Conservation (phyloP, 1,139 yeast species). For the Magnusiomyces ingens region DNA sequence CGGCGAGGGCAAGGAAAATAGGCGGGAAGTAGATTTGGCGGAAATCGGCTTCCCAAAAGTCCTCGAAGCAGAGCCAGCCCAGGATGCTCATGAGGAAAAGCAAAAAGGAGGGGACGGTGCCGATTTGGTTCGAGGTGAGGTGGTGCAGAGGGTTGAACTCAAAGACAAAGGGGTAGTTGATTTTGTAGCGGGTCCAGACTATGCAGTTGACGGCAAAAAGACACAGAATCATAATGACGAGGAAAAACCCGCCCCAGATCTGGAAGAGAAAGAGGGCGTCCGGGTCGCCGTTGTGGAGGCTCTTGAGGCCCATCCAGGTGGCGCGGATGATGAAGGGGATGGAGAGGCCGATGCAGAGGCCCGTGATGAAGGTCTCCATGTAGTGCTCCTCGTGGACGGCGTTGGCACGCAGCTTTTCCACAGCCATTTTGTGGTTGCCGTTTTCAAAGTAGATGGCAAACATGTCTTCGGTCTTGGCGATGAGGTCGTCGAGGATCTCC, state of each 20-base stretch:
- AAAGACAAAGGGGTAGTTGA: conserved; percentile 87
- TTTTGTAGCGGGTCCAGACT: conserved; percentile 66
- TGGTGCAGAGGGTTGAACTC: conserved; percentile 73
- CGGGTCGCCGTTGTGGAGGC: conserved; percentile 18
- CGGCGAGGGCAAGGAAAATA: conserved; percentile 53
- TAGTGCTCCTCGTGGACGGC: conserved; percentile 35
- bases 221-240: conserved; percentile 51
- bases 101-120: conserved; percentile 55
- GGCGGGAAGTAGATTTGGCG: conserved; percentile 79
- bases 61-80: conserved; percentile 68
- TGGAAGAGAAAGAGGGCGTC: conserved; percentile 53
- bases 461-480: conserved; percentile 57
- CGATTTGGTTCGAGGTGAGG: conserved; percentile 58
- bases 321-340: conserved; percentile 55
- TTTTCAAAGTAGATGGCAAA: conserved; percentile 62
- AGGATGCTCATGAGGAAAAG: conserved; percentile 52
- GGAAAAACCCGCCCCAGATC: conserved; percentile 86
- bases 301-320: conserved; percentile 44
- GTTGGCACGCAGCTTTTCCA: conserved; percentile 59
- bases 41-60: conserved; percentile 55
- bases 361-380: conserved; percentile 35
- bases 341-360: conserved; percentile 63
- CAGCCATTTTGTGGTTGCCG: conserved; percentile 66
- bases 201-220: conserved; percentile 63
- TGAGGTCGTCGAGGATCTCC: conserved; percentile 57